These are phyloP conservation scores for Backusella morwellensis DNA, from an alignment of 192 early-diverging fungal genomes.

Conservation along the genomic window DNA sequence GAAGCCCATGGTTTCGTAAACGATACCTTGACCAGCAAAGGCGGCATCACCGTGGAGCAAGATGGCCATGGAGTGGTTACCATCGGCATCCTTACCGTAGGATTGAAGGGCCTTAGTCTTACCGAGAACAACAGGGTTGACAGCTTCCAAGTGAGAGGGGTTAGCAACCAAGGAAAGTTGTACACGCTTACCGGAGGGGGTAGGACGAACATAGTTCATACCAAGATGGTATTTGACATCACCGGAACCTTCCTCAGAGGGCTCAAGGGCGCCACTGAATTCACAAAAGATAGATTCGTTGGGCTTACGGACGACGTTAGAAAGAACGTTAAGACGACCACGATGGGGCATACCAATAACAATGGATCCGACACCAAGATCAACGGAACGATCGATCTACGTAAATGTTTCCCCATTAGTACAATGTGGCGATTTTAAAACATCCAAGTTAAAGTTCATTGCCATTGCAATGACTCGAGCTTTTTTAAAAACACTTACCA, in stretches of 20 bases:
- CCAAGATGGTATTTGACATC: constrained; percentile 95
- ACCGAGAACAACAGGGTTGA: constrained; percentile 96
- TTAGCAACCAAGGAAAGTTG: constrained; percentile 97
- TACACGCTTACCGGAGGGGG: constrained; percentile 95
- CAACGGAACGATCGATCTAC: constrained; percentile 94
- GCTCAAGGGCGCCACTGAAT: constrained; percentile 86
- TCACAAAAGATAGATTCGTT: constrained; percentile 99
- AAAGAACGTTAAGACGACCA: constrained; percentile 96
- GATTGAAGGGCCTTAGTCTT: constrained; percentile 96
- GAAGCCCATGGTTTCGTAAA: constrained; percentile 97
- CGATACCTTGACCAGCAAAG: constrained; percentile 96
- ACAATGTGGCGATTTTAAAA: neutral
- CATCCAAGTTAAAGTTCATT: neutral
- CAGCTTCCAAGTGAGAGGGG: constrained; percentile 98
- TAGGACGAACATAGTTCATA: constrained; percentile 95
- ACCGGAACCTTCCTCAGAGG: constrained; percentile 92
- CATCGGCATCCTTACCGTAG: constrained; percentile 86
- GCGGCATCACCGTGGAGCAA: constrained; percentile 98
- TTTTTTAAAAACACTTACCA: constrained; percentile 55
- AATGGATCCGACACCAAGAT: constrained; percentile 92
- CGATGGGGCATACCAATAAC: constrained; percentile 99
- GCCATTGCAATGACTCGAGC: neutral
- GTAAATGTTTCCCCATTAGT: neutral
- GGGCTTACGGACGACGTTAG: constrained; percentile 99
- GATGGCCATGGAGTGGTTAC: constrained; percentile 85